phyloP scores from a whole-genome alignment of 2,329 filamentous ascomycete species.

The Plenodomus biglobosus region DNA sequence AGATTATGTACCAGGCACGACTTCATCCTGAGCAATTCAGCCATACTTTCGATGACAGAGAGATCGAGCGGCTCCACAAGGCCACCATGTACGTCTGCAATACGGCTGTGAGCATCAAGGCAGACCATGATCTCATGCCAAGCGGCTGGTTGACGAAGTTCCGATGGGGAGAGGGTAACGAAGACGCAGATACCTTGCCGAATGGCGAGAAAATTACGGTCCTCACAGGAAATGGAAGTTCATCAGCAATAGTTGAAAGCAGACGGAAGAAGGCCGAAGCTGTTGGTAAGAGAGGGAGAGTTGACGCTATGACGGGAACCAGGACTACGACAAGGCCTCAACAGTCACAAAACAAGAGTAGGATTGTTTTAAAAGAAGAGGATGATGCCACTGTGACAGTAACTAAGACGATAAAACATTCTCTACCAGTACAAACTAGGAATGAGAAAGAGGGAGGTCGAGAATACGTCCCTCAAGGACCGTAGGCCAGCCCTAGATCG shows the following conservation, averaged over 20 bases:
- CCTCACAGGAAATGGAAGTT: constrained; percentile 85
- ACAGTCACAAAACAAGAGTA: constrained; percentile 25
- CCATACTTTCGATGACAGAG: constrained; percentile 71
- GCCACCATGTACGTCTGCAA: constrained; percentile 78
- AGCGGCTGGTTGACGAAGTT: constrained; percentile 82
- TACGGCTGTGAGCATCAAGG: constrained; percentile 74
- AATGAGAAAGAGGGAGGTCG: no score
- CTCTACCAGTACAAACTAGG: no score
- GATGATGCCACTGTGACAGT: no score
- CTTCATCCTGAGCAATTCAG: constrained; percentile 93
- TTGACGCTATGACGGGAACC: constrained; percentile 7
- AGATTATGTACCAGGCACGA: constrained; percentile 84
- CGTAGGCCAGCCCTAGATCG: no score
- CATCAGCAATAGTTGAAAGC: constrained; percentile 82
- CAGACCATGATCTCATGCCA: constrained; percentile 82
- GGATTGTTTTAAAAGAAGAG: no score
- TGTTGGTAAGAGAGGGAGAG: constrained; percentile 59
- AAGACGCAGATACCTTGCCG: constrained; percentile 68
- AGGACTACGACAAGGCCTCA: constrained; percentile 16
- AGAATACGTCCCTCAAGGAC: no score
- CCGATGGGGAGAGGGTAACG: constrained; percentile 87
- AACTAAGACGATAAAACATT: no score
- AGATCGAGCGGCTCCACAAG: constrained; percentile 71
- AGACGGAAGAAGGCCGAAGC: constrained; percentile 79
- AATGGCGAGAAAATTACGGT: constrained; percentile 84